A percentile compares a stretch with the other conserved stretches of the same genome.
These are phyloP conservation scores for Micractinium conductrix DNA, from an alignment of 139 green algal species.

Conservation along the genomic window DNA sequence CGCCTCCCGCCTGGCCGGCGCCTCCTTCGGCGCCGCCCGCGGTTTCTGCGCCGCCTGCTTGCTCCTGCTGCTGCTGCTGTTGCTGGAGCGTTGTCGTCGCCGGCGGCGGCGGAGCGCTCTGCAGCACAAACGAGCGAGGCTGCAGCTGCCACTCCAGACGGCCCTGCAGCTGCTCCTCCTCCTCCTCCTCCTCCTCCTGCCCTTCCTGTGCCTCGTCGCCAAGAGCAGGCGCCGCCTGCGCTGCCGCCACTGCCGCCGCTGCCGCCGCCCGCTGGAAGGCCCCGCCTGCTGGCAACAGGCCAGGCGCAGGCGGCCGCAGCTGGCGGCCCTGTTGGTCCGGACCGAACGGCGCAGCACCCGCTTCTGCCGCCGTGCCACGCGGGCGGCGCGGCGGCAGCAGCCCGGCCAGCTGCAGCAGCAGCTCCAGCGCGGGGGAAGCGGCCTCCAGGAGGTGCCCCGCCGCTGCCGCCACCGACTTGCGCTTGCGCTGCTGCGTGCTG, in stretches of 20 bases:
- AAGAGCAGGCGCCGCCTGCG: too few relatives aligned
- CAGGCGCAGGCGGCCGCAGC: not conserved
- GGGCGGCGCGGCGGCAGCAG: slow-evolving; percentile 16
- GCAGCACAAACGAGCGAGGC: not conserved
- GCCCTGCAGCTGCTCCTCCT: not conserved
- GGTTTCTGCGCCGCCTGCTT: not conserved
- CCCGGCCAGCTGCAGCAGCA: not conserved
- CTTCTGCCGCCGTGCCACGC: not conserved
- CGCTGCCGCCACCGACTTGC: not conserved
- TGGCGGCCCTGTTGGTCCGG: not conserved
- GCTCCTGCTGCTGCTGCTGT: not conserved
- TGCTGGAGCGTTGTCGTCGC: too few relatives aligned
- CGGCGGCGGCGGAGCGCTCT: not conserved
- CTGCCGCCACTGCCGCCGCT: not conserved
- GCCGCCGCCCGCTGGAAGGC: not conserved
- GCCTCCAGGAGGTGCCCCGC: not conserved
- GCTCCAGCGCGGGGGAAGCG: not conserved
- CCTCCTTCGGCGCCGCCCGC: not conserved
- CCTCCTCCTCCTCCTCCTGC: not conserved
- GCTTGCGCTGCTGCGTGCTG: not conserved
- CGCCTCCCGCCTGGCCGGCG: not conserved
- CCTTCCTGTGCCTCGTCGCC: not conserved
- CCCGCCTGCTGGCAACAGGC: not conserved
- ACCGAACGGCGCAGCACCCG: not conserved
- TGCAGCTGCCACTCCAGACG: slow-evolving; percentile 8